phyloP scores from a whole-genome alignment of 1,284 basidiomycete genomes.

The Mycena sp. region DNA sequence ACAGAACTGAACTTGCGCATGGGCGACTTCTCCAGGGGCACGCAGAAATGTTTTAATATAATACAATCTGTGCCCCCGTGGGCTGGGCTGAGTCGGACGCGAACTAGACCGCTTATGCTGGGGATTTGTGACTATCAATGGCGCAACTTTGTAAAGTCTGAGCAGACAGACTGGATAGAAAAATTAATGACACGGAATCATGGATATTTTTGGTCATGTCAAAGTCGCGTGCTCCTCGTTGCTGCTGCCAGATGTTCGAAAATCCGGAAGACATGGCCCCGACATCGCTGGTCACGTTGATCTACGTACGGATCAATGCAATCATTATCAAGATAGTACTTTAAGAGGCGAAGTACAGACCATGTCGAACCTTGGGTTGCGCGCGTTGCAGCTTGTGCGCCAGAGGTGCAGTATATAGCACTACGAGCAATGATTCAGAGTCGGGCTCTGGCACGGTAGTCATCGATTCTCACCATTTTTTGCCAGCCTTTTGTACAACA shows the following conservation, averaged over 20 bases:
- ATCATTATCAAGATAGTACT: neutral
- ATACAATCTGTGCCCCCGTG: no score
- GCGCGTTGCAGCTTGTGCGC: conserved; percentile 3
- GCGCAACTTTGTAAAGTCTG: no score
- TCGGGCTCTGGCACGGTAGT: neutral
- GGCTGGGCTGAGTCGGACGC: no score
- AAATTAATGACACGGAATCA: neutral
- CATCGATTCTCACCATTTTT: conserved; percentile 66
- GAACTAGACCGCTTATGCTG: no score
- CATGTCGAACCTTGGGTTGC: conserved; percentile 66
- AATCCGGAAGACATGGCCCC: conserved; percentile 56
- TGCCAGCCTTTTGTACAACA: conserved; percentile 63
- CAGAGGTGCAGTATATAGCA: conserved; percentile 5
- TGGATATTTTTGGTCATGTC: no score
- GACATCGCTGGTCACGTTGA: conserved; percentile 60
- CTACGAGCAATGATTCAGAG: conserved; percentile 30
- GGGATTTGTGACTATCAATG: no score
- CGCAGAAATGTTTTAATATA: no score
- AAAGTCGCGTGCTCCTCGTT: neutral
- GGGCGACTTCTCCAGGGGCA: no score
- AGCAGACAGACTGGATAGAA: neutral
- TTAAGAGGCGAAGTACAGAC: conserved; percentile 41
- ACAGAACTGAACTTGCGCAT: no score
- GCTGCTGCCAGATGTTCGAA: conserved; percentile 40
- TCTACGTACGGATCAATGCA: conserved; percentile 42